Conservation (phyloP, 2,329 filamentous ascomycete species). For the Metarhizium brunneum region DNA sequence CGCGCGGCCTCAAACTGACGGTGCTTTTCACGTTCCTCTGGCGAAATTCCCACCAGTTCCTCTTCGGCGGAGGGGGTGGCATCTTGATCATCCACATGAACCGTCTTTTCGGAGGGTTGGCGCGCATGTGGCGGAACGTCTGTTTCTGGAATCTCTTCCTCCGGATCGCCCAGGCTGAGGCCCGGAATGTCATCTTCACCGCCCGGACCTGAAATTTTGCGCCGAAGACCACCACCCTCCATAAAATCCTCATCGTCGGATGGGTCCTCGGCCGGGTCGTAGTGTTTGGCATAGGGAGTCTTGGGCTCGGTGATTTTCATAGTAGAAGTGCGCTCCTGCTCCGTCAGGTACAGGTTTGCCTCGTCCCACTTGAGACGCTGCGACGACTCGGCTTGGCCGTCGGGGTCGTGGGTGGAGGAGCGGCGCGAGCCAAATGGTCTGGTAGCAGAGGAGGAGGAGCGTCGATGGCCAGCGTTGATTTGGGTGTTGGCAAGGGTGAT, state of each 20-base stretch:
- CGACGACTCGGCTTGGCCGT: conserved; percentile 40
- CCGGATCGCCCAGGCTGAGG: conserved; percentile 85
- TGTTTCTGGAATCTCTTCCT: conserved; percentile 54
- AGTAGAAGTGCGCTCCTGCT: conserved; percentile 87
- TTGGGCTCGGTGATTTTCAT: conserved; percentile 99
- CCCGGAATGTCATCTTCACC: conserved; percentile 75
- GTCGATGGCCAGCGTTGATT: conserved; percentile 83
- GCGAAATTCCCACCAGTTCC: conserved; percentile 41
- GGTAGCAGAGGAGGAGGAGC: conserved; percentile 66
- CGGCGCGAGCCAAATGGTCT: conserved; percentile 59
- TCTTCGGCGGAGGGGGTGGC: conserved; percentile 51
- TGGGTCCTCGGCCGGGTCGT: conserved; percentile 82
- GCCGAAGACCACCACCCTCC: conserved; percentile 17
- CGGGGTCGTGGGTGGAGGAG: conserved; percentile 47
- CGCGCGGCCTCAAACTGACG: conserved; percentile 80
- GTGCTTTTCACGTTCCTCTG: conserved; percentile 85
- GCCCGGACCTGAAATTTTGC: conserved; percentile 28
- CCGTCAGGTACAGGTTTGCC: conserved; percentile 91
- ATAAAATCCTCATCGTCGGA: conserved; percentile 60
- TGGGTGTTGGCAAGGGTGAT: conserved; percentile 90
- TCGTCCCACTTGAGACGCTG: conserved; percentile 96
- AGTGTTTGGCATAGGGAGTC: conserved; percentile 89
- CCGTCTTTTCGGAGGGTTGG: conserved; percentile 51
- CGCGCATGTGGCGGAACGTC: conserved; percentile 25
- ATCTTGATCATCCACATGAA: conserved; percentile 64